A percentile compares a stretch with the other conserved stretches of the same genome.
phyloP scores from a whole-genome alignment of 2,329 filamentous ascomycete genomes.

The Phaeoacremonium minimum region DNA sequence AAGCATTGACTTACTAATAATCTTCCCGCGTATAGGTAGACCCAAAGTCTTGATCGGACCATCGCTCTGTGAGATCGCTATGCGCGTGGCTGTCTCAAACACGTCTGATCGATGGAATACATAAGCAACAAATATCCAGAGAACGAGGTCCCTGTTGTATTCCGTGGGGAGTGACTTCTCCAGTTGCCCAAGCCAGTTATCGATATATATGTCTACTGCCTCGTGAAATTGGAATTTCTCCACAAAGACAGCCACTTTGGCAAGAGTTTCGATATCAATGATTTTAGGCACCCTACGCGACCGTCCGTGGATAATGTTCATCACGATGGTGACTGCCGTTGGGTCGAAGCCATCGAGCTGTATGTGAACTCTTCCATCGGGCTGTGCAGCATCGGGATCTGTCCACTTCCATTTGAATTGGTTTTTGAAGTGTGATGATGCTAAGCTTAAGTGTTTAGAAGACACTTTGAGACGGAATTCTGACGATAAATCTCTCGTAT shows the following conservation, averaged over 20 bases:
- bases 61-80: slow-evolving; percentile 16
- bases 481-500: background rate
- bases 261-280: slow-evolving; percentile 33
- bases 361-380: slow-evolving; percentile 25
- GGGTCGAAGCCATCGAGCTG: slow-evolving; percentile 25
- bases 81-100: slow-evolving; percentile 18
- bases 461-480: slow-evolving; percentile 28
- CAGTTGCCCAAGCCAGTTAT: slow-evolving; percentile 30
- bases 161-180: slow-evolving; percentile 7
- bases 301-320: slow-evolving; percentile 40
- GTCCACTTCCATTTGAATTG: slow-evolving; percentile 13
- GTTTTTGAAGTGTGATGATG: slow-evolving; percentile 21
- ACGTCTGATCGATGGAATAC: slow-evolving; percentile 20
- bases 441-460: slow-evolving; percentile 27
- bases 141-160: slow-evolving; percentile 16
- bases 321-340: slow-evolving; percentile 31
- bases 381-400: slow-evolving; percentile 7
- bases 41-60: slow-evolving; percentile 17
- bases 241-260: slow-evolving; percentile 36
- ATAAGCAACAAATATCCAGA: slow-evolving; percentile 24
- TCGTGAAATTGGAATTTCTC: slow-evolving; percentile 37
- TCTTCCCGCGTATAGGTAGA: slow-evolving; percentile 21
- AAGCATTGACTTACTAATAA: slow-evolving; percentile 17
- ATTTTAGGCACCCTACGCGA: slow-evolving; percentile 30
- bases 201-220: slow-evolving; percentile 33